These are phyloP conservation scores for Amanita thiersii DNA, from an alignment of 768 basidiomycete species.

Conservation along the genomic window DNA sequence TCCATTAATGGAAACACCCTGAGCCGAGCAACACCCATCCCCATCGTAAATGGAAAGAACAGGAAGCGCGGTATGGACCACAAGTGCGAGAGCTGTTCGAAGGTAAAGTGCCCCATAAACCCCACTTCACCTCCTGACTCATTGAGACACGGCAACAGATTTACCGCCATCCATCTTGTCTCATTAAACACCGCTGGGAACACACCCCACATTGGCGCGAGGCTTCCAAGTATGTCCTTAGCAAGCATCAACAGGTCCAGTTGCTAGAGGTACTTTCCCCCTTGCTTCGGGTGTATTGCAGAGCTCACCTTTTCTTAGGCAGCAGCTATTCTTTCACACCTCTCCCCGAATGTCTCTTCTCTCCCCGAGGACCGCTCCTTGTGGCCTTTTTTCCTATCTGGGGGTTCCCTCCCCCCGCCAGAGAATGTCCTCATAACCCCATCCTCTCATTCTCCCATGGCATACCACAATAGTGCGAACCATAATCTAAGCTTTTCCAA, in stretches of 20 bases:
- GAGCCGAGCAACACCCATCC: conserved; percentile 23
- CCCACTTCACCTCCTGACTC: conserved; percentile 5
- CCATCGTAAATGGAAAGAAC: conserved; percentile 29
- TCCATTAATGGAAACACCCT: conserved; percentile 14
- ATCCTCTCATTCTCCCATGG: not conserved
- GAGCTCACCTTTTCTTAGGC: conserved; percentile 38
- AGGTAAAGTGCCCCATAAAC: conserved; percentile 44
- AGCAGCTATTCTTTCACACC: conserved; percentile 88
- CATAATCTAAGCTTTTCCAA: conserved; percentile 7
- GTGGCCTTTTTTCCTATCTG: conserved; percentile 81
- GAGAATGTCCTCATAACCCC: conserved; percentile 17
- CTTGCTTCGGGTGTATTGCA: conserved; percentile 1
- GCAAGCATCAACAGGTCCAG: conserved; percentile 97
- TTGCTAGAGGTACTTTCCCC: conserved; percentile 67
- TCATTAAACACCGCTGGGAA: conserved; percentile 98
- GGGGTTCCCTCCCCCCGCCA: conserved; percentile 55
- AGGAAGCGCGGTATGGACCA: conserved; percentile 84
- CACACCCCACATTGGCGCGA: conserved; percentile 96
- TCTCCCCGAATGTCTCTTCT: conserved; percentile 64
- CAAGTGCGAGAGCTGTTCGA: conserved; percentile 90
- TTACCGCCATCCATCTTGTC: conserved; percentile 87
- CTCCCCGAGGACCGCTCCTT: conserved; percentile 91
- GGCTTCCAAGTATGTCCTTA: conserved; percentile 80
- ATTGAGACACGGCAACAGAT: conserved; percentile 34
- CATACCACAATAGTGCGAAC: conserved; percentile 2